phyloP scores from a whole-genome alignment of 1,284 basidiomycete species.

The Boletus sp. region DNA sequence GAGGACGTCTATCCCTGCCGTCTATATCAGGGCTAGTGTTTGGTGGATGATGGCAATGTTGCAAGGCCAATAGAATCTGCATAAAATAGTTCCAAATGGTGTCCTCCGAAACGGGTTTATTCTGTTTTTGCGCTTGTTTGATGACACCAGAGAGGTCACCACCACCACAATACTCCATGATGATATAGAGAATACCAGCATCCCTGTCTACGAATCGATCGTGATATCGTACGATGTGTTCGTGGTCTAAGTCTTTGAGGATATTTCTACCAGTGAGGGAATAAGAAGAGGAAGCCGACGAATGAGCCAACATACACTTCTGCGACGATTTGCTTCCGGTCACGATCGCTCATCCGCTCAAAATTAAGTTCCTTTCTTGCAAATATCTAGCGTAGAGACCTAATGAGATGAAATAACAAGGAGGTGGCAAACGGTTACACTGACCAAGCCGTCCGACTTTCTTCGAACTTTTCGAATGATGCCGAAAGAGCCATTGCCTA shows the following conservation, averaged over 20 bases:
- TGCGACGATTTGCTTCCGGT: constrained; percentile 94
- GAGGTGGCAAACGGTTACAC: constrained; percentile 39
- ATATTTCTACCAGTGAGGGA: constrained; percentile 73
- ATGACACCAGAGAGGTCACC: constrained; percentile 91
- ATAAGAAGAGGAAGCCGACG: not conserved
- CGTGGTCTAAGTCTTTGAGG: constrained; percentile 91
- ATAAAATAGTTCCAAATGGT: constrained; percentile 95
- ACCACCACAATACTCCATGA: constrained; percentile 97
- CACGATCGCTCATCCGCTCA: constrained; percentile 90
- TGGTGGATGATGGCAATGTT: constrained; percentile 88
- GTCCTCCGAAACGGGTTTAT: constrained; percentile 82
- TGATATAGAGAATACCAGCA: constrained; percentile 89
- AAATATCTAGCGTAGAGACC: constrained; percentile 58
- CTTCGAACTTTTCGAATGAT: constrained; percentile 92
- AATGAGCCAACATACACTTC: constrained; percentile 80
- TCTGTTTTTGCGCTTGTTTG: constrained; percentile 72
- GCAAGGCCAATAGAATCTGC: constrained; percentile 89
- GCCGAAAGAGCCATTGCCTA: constrained; percentile 97
- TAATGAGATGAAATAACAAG: constrained; percentile 7
- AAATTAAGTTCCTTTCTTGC: constrained; percentile 97
- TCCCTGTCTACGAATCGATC: constrained; percentile 92
- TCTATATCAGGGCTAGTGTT: constrained; percentile 49
- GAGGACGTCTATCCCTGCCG: constrained; percentile 58
- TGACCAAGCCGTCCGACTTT: constrained; percentile 82
- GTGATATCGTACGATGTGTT: constrained; percentile 94